Evolutionary conservation across 148 eudicot genomes (phyloP), one percentile per base, ranked within the genome.

Genomic region (Chenopodium suecicum): DNA sequence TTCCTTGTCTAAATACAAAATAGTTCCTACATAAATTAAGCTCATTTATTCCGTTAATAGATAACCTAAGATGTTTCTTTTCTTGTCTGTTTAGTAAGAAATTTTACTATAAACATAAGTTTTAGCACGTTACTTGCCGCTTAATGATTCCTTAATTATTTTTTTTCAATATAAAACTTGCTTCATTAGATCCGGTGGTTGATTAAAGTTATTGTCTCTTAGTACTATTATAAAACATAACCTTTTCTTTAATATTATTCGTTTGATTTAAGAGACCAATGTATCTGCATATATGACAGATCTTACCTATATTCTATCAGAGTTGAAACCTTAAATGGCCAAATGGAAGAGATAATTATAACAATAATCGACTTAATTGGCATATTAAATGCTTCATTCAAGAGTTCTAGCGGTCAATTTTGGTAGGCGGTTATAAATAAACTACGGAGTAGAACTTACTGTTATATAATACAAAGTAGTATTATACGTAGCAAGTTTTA

Each of bases 131-230:
- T 70, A 70, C 23, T 70, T 37, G 44, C 10, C 10, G 47, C 17
- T 31, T 34, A 32, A 70, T 70, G 16, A 32, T 25, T 25, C 31
- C 14, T 4, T 2, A 64, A 22, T 64, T 6, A 3, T 1, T 2
- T 19, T 63, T 1, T 12, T 65, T 65, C 10, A 65, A 23, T 23
- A 10, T 4, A 23, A 27, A 32, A 70, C 3, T 3, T 32, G 10
- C 47, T 70, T 70, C 47, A 70, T 1, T 70, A 70, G 73, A 70
- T 70, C 73, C 73, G 73, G 73, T 44, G 48, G 73, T 70, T 70
- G 23, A 70, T 70, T 70, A 19, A 70, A 44, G 73, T 32, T 70
- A 37, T 70, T 70, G 73, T 70, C 44, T 29, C 32, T 68, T 68
- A 68, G 44, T 29, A 32, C 41, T 13, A 32, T 4, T 25, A 7